Evolutionary conservation across 2,329 filamentous ascomycete species (phyloP).

Genomic region (Chrysoporthe cubensis): DNA sequence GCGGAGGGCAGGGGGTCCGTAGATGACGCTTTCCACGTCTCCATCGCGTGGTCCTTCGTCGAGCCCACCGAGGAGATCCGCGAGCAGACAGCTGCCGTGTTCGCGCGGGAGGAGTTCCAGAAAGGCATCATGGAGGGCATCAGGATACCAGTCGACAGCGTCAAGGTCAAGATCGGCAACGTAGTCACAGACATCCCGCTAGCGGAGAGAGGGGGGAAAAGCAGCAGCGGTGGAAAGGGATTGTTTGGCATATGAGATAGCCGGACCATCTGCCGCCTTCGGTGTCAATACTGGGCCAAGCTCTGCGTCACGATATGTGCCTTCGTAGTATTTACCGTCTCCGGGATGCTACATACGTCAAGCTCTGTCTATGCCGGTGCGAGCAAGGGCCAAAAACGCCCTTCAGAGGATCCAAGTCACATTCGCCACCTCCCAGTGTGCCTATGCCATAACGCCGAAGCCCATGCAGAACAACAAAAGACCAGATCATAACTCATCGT

Average conservation of each 20-base stretch:
- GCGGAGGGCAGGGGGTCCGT: conserved; percentile 30
- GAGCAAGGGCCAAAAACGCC: neutral
- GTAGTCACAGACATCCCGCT: conserved; percentile 58
- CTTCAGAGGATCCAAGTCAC: neutral
- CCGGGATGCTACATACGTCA: neutral
- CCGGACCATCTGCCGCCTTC: neutral
- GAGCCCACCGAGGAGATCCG: conserved; percentile 51
- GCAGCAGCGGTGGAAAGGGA: neutral
- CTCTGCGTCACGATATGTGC: neutral
- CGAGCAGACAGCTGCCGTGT: conserved; percentile 41
- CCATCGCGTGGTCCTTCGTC: conserved; percentile 80
- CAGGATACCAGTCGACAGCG: conserved; percentile 57
- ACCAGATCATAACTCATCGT: conserved; percentile 49
- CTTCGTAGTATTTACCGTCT: neutral
- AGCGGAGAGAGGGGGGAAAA: conserved; percentile 8
- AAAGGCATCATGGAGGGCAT: conserved; percentile 43
- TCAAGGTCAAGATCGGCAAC: conserved; percentile 80
- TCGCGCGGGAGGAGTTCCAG: conserved; percentile 31
- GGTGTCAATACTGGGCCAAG: neutral
- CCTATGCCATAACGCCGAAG: conserved; percentile 10
- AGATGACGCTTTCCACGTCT: conserved; percentile 75
- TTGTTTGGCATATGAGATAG: conserved; percentile 24
- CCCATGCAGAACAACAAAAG: conserved; percentile 11
- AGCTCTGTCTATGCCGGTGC: neutral
- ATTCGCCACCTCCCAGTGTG: neutral